A percentile compares a stretch with the other conserved stretches of the same genome.
These are phyloP conservation scores for Plasmopara muralis DNA, from an alignment of 352 stramenopile genomes.

Conservation along the genomic window DNA sequence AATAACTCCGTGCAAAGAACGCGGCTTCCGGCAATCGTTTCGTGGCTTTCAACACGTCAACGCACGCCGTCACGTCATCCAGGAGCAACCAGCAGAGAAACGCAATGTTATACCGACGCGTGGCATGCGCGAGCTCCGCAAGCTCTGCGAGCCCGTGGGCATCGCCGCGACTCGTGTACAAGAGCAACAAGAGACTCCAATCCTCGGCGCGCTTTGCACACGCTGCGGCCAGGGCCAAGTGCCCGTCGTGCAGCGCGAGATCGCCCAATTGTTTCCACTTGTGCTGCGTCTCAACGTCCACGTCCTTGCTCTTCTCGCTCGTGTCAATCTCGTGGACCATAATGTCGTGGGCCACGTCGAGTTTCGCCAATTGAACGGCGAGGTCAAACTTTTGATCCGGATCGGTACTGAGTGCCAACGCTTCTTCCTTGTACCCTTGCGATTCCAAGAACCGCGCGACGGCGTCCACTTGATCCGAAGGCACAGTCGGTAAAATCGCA, in stretches of 20 bases:
- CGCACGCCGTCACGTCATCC: conserved; percentile 92
- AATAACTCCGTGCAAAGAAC: conserved; percentile 98
- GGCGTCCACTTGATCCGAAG: conserved; percentile 77
- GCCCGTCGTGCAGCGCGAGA: conserved; percentile 88
- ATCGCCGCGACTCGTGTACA: conserved; percentile 96
- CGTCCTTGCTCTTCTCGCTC: conserved; percentile 50
- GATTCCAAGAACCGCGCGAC: conserved; percentile 94
- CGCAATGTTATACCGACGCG: conserved; percentile 92
- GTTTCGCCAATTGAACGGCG: conserved; percentile 93
- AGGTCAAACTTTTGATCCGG: conserved; percentile 98
- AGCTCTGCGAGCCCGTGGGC: conserved; percentile 87
- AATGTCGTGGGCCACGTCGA: conserved; percentile 92
- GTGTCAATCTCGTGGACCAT: conserved; percentile 86
- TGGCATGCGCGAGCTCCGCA: conserved; percentile 78
- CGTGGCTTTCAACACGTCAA: conserved; percentile 92
- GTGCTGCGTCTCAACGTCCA: conserved; percentile 93
- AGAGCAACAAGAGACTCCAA: conserved; percentile 93
- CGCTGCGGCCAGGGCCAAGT: conserved; percentile 92
- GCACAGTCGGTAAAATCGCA: conserved; percentile 93
- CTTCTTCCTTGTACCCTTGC: conserved; percentile 98
- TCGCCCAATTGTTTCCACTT: conserved; percentile 98
- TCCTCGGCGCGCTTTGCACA: conserved; percentile 94
- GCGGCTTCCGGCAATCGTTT: conserved; percentile 96
- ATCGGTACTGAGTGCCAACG: conserved; percentile 89
- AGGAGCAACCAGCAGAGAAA: conserved; percentile 96